Percentiles rank a stretch among this genome's conserved stretches.
phyloP scores from a whole-genome alignment of 306 rosid genomes.

The Vicia villosa region DNA sequence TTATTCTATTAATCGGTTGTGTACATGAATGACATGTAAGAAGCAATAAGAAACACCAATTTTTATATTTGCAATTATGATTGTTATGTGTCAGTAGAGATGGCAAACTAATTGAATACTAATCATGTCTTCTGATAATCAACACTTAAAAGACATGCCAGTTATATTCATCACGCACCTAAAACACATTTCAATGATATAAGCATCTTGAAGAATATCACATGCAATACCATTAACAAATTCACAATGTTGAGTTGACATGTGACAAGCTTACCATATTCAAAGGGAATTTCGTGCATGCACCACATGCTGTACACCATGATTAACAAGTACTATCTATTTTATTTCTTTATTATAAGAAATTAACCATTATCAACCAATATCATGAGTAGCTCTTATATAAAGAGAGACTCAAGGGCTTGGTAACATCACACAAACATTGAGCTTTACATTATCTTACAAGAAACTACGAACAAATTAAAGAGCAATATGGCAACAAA shows the following conservation, averaged over 20 bases:
- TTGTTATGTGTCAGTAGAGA: slow-evolving; percentile 48
- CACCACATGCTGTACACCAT: slow-evolving; percentile 48
- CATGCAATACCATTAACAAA: slow-evolving; percentile 9
- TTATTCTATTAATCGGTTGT: too few species aligned
- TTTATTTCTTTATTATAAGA: slow-evolving; percentile 8
- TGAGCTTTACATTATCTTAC: background rate
- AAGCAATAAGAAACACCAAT: background rate
- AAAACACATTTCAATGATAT: background rate
- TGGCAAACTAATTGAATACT: slow-evolving; percentile 42
- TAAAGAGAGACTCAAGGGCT: slow-evolving; percentile 20
- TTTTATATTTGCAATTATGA: slow-evolving; percentile 25
- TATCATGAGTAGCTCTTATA: slow-evolving; percentile 27
- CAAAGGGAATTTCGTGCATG: slow-evolving; percentile 34
- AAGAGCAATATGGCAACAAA: slow-evolving; percentile 44
- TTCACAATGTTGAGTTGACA: slow-evolving; percentile 40
- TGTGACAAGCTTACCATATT: slow-evolving; percentile 43
- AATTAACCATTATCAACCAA: background rate
- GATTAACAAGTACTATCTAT: background rate
- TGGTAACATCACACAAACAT: slow-evolving; percentile 21
- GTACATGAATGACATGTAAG: too few species aligned
- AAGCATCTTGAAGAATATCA: slow-evolving; percentile 8
- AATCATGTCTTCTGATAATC: slow-evolving; percentile 31
- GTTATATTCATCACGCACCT: slow-evolving; percentile 10
- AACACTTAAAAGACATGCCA: slow-evolving; percentile 36
- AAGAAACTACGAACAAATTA: background rate